phyloP scores from a whole-genome alignment of 106 monocot species.

The Vanilla planifolia region DNA sequence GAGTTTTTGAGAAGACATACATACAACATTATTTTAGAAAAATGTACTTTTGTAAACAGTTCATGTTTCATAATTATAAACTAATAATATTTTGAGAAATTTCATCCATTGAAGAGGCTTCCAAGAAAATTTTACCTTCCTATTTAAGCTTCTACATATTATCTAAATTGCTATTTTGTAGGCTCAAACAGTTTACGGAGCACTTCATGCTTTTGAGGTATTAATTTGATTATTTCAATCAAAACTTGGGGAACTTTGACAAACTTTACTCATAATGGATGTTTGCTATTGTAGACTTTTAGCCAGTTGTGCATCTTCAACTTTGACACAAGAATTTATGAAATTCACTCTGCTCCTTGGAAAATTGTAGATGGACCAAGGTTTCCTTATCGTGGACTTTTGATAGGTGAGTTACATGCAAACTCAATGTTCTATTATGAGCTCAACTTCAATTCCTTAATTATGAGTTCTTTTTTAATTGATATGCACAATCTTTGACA shows the following conservation, averaged over 20 bases:
- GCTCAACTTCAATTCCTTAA: background rate
- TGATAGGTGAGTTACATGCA: conserved; percentile 62
- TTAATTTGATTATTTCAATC: background rate
- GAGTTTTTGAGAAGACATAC: no score
- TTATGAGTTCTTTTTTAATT: no score
- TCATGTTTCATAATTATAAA: no score
- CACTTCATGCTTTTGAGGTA: conserved; percentile 91
- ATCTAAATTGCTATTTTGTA: conserved; percentile 23
- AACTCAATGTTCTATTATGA: background rate
- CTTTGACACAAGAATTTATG: conserved; percentile 41
- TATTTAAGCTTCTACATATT: conserved; percentile 5
- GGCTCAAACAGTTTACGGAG: conserved; percentile 93
- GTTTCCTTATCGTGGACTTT: conserved; percentile 79
- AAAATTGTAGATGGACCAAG: conserved; percentile 63
- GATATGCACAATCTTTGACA: no score
- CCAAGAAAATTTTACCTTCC: background rate
- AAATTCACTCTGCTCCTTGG: conserved; percentile 71
- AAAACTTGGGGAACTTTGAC: background rate
- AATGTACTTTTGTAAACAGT: no score
- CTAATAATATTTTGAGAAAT: background rate
- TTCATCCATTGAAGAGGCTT: background rate
- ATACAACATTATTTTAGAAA: no score
- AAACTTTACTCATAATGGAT: background rate
- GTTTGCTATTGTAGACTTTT: conserved; percentile 63
- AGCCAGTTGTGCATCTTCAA: conserved; percentile 81